Conservation (phyloP, 2,329 filamentous ascomycete species). For the Zasmidium cellare region DNA sequence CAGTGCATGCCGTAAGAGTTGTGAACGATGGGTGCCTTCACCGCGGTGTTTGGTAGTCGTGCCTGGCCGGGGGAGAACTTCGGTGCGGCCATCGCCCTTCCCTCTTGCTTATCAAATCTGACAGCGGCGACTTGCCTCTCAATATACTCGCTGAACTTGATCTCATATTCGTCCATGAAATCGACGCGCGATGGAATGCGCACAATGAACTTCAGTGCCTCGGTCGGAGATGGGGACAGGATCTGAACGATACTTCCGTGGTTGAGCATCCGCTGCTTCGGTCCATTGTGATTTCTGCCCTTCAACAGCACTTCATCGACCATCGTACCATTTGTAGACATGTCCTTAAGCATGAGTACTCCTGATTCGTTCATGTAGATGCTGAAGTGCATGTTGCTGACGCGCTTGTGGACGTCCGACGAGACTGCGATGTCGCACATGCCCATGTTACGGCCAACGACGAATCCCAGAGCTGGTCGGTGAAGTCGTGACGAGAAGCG, state of each 20-base stretch:
- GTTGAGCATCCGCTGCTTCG: slow-evolving; percentile 62
- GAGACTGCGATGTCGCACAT: slow-evolving; percentile 72
- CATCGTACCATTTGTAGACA: slow-evolving; percentile 92
- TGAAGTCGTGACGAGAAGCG: slow-evolving; percentile 74
- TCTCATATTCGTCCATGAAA: slow-evolving; percentile 61
- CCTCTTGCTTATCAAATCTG: slow-evolving; percentile 4
- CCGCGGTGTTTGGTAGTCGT: slow-evolving; percentile 11
- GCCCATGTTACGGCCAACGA: slow-evolving; percentile 74
- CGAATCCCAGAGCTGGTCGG: slow-evolving; percentile 70
- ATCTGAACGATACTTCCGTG: slow-evolving; percentile 75
- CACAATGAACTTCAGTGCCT: slow-evolving; percentile 79
- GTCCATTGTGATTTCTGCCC: slow-evolving; percentile 46
- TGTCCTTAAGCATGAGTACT: slow-evolving; percentile 87
- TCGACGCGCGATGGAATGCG: slow-evolving; percentile 74
- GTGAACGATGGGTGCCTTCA: slow-evolving; percentile 29
- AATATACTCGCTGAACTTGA: slow-evolving; percentile 71
- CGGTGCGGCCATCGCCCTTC: slow-evolving; percentile 1
- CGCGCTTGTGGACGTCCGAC: slow-evolving; percentile 66
- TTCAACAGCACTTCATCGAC: slow-evolving; percentile 73
- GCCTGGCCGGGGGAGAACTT: slow-evolving; percentile 8
- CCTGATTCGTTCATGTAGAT: slow-evolving; percentile 87
- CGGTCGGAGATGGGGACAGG: slow-evolving; percentile 50
- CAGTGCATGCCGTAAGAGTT: slow-evolving; percentile 66
- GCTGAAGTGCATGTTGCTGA: slow-evolving; percentile 95
- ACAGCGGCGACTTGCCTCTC: slow-evolving; percentile 31